Percentiles rank a stretch among this genome's conserved stretches.
Conservation (phyloP, 164 flowering plant species). For the Brasenia schreberi region DNA sequence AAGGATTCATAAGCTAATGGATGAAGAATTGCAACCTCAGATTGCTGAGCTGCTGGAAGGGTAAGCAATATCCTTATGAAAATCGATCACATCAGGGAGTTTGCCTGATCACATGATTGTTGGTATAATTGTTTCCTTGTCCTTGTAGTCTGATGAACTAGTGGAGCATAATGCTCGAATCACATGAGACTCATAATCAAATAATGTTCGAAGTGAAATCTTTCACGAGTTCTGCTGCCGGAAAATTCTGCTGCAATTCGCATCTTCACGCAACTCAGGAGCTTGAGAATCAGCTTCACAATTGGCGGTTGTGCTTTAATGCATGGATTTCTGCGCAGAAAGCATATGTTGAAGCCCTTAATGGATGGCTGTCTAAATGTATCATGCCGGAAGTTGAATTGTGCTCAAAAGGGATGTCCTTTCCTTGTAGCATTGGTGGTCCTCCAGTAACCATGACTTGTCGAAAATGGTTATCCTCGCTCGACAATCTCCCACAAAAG, state of each 20-base stretch:
- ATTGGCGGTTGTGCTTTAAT: constrained; percentile 61
- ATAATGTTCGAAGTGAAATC: constrained; percentile 62
- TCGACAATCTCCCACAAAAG: constrained; percentile 60
- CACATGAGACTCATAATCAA: constrained; percentile 78
- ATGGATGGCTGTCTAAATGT: constrained; percentile 78
- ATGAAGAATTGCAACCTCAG: constrained; percentile 87
- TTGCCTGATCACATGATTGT: background rate
- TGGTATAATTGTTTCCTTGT: background rate
- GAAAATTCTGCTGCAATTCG: constrained; percentile 62
- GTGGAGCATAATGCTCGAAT: constrained; percentile 73
- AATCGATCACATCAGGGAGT: too few species aligned
- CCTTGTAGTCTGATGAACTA: constrained; percentile 48
- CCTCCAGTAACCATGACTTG: constrained; percentile 64
- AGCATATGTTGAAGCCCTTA: constrained; percentile 57
- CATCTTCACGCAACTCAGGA: constrained; percentile 76
- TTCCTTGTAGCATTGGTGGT: constrained; percentile 24
- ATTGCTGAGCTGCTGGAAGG: constrained; percentile 73
- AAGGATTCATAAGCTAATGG: constrained; percentile 65
- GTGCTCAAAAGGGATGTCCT: constrained; percentile 31
- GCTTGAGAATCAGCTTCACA: constrained; percentile 75
- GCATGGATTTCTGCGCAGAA: constrained; percentile 51
- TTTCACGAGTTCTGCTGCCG: constrained; percentile 49
- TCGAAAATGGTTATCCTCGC: constrained; percentile 46
- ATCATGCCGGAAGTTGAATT: constrained; percentile 61
- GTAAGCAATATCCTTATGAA: constrained; percentile 18